Percentiles rank a stretch among this genome's conserved stretches.
Evolutionary conservation across 1,284 basidiomycete species (phyloP).

Genomic region (Limonomyces culmigenus): DNA sequence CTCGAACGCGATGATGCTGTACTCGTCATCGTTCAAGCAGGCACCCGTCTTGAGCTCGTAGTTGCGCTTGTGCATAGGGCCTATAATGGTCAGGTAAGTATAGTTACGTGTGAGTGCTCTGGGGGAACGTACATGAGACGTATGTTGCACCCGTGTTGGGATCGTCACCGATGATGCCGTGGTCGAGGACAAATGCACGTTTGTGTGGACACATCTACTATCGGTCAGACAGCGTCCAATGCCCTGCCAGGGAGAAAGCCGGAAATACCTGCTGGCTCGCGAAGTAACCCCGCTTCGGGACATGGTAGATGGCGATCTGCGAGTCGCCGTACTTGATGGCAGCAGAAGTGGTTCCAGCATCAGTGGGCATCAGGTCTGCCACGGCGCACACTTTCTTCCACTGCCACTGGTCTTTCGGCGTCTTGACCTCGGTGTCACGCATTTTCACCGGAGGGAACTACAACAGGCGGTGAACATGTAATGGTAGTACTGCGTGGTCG

Average conservation of each 20-base stretch:
- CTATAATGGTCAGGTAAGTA: constrained; percentile 10
- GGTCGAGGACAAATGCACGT: constrained; percentile 56
- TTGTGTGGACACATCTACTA: constrained; percentile 39
- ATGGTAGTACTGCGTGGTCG: no score
- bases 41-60: constrained; percentile 41
- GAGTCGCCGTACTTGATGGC: constrained; percentile 59
- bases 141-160: constrained; percentile 26
- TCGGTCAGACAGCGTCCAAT: neutral
- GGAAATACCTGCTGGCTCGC: constrained; percentile 47
- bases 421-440: constrained; percentile 18
- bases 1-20: constrained; percentile 51
- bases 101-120: constrained; percentile 3
- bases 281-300: constrained; percentile 39
- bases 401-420: constrained; percentile 35
- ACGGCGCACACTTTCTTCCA: constrained; percentile 38
- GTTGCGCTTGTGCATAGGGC: constrained; percentile 62
- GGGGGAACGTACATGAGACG: constrained; percentile 20
- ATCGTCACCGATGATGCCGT: constrained; percentile 50
- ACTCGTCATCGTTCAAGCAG: constrained; percentile 48
- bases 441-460: constrained; percentile 31
- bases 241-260: neutral
- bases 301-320: constrained; percentile 52
- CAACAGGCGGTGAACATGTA: no score
- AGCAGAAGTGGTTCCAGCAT: constrained; percentile 29
- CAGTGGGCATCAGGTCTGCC: constrained; percentile 33